Evolutionary conservation across 805 yeast genomes (phyloP).

Genomic region (Saturnispora sekii): DNA sequence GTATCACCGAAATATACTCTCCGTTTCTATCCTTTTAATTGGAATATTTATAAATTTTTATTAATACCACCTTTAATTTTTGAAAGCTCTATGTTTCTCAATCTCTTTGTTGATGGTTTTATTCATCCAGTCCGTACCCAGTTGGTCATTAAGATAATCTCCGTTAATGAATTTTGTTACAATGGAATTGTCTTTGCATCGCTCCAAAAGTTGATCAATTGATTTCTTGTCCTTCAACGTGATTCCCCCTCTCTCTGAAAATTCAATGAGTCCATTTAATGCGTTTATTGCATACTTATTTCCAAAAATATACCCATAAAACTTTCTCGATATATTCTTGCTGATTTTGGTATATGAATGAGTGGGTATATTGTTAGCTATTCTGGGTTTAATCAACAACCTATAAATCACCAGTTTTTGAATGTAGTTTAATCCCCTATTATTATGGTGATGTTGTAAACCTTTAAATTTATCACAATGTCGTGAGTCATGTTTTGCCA

Average conservation of each 20-base stretch:
- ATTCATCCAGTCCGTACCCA: slow-evolving; percentile 2
- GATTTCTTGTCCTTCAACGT: slow-evolving; percentile 9
- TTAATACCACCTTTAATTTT: not conserved
- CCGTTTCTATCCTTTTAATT: slow-evolving; percentile 1
- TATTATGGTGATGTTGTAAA: not conserved
- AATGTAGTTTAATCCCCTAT: slow-evolving; percentile 21
- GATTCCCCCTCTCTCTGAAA: slow-evolving; percentile 21
- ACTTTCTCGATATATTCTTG: slow-evolving; percentile 47
- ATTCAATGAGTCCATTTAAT: slow-evolving; percentile 22
- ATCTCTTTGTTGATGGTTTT: slow-evolving; percentile 2
- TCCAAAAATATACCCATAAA: slow-evolving; percentile 32
- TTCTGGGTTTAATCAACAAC: slow-evolving; percentile 40
- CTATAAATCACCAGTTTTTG: slow-evolving; percentile 51
- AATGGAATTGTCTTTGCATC: slow-evolving; percentile 3
- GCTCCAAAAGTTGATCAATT: slow-evolving; percentile 6
- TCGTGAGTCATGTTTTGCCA: slow-evolving; percentile 7
- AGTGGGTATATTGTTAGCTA: slow-evolving; percentile 27
- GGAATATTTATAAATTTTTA: not conserved
- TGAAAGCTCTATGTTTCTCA: not conserved
- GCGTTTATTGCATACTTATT: slow-evolving; percentile 15
- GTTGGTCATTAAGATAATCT: not conserved
- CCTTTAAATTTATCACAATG: not conserved
- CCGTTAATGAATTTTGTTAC: slow-evolving; percentile 5
- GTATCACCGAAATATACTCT: slow-evolving; percentile 10
- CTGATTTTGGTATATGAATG: slow-evolving; percentile 47